Evolutionary conservation across 2,329 filamentous ascomycete genomes (phyloP), one percentile per base, ranked within the genome.

Genomic region (Botrytis tulipae): DNA sequence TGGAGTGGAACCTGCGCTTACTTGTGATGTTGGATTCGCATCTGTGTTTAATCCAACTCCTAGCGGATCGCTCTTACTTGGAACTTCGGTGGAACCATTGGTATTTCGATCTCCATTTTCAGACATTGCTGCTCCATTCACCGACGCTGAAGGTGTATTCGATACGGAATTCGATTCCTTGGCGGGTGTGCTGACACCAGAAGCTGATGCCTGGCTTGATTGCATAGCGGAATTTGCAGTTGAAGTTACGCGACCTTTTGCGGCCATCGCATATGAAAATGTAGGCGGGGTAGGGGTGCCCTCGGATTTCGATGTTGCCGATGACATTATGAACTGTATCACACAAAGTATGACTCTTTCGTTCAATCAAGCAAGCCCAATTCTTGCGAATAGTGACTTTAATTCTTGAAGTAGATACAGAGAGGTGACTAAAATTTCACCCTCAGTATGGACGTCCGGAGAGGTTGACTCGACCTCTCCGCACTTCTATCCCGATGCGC

Each of bases 251-350:
- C 92, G 88, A 80, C 95, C 94, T 83, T 96, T 96, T 74, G 95
- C 95, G 81, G 95, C 95, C 87, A 97, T 94, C 80, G 95, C 95
- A 83, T 98, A 98, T 74, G 95, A 98, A 82, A 98, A 97, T 48
- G 89, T 86, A 75, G 89, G 86, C 76, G 88, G 80, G 70, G 76
- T 76, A 67, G 79, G 74, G 66, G 76, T 67, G 70, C 75, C 76
- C 68, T 84, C 80, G 32, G 80, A 76, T 77, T 80, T 82, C 72
- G 79, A 80, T 72, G 81, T 78, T 73, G 80, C 79, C 65, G 83
- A 80, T 76, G 82, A 82, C 86, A 87, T 86, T 75, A 75, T 82
- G 76, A 76, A 67, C 57, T 57, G 37, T 57, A 69, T 69, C 62
- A 68, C 71, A 69, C 42, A 40, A 46, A 37, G 25, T 72, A 51